Evolutionary conservation across 202 grass and related monocot genomes (phyloP), one percentile per base, ranked within the genome.

Genomic region (Eragrostis tef): DNA sequence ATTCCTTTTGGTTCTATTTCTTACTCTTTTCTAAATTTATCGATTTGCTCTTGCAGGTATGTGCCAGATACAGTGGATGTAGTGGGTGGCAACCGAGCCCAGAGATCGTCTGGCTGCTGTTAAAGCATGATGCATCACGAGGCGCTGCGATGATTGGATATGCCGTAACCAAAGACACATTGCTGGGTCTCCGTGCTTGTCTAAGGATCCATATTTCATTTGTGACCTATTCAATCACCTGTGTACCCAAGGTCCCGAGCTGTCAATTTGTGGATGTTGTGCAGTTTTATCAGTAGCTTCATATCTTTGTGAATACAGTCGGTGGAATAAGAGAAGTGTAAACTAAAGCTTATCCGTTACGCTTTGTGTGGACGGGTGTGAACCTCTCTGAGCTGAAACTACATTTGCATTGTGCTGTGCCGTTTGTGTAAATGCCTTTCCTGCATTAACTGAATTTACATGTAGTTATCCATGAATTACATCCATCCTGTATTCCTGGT

Each of bases 61-160:
- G 80, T 93, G 54, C 90, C 93, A 12, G 88, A 97, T 64, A 97
- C 93, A 0, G 87, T 97, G 42, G 93, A 97, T 44, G 83, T 97
- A 73, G 84, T 81, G 67, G 84, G 81, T 77, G 90, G 93, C 78
- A 82, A 81, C 66, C 72, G 84, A 59, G 81, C 85, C 51, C 84
- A 87, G 81, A 81, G 90, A 59, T 89, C 90, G 60, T 83, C 90
- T 29, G 93, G 90, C 13, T 97, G 93, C 82, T 94, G 94, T 81
- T 89, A 86, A 81, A 39, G 41, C 83, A 69, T 41, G 45, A 34
- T 5, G 29, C 21, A 61, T n/a, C 78, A 70, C 7, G 73, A 60
- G 24, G 44, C 1, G 6, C 25, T 60, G 54, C 8, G 12, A 64
- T 71, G 20, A 70, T 53, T 14, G 34, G 61, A n/a, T 69, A 56